Base-by-base conservation (phyloP, 1,284 basidiomycete genomes). In the Cryptococcus depauperatus region DNA sequence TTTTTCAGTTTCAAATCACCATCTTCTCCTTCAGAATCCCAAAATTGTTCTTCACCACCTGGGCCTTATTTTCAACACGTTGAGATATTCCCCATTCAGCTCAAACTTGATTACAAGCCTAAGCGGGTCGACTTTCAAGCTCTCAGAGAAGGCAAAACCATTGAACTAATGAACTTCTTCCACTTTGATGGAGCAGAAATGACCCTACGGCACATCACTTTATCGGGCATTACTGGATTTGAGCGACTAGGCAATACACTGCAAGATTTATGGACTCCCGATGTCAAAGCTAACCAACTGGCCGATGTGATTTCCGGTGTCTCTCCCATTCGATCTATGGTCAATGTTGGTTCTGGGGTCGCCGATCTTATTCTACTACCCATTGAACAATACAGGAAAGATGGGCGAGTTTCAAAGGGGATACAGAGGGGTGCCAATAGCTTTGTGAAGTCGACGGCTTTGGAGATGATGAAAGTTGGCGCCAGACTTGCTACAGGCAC, bases 121-220 rank as follows among this genome's bases (percentile, higher is more conserved):
- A 88, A 96, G 50, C 81, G 92, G 4, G 90, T 98, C 21, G 89
- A 98, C 68, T 95, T 96, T 68, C 75, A 81, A 48, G 92, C 91
- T n/a, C 74, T 97, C 40, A 79, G 83, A 14, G 84, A 92, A 58
- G 95, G 95, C 11, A 81, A 79, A 64, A 91, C 90, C 0, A 93
- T 95, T 51, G 95, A 98, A 66, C 73, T 98, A 46, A 97, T 98
- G 93, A 99, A 99, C 68, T 97, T 98, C 67, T 98, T 99, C 82
- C 92, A 97, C 69, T 99, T 98, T 58, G 93, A 98, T 58, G 93
- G 89, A 0, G 86, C 93, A 3, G 93, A 96, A 69, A 97, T 98
- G 89, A 93, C 90, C 0, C 72, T 99, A 41, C 78, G 93, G 41
- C 91, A 95, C 62, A 83, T 97, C 50, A 91, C 87, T 13, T 67